phyloP scores from a whole-genome alignment of 495 filamentous ascomycete genomes.

The Penicillium verhagenii region DNA sequence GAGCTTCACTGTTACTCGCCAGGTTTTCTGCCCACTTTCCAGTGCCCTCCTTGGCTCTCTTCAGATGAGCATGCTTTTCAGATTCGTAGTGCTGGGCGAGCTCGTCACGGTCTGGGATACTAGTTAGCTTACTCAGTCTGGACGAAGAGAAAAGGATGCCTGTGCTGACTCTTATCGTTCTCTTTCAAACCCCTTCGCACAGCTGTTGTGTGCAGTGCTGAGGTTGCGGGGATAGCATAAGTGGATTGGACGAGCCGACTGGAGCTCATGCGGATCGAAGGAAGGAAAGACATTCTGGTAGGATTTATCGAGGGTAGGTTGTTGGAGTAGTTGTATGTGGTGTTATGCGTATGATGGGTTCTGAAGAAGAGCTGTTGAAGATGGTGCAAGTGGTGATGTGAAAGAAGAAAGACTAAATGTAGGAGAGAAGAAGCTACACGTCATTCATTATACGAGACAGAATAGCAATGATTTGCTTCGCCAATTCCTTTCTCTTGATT shows the following conservation, averaged over 20 bases:
- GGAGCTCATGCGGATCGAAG: conserved; percentile 26
- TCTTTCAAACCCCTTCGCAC: conserved; percentile 33
- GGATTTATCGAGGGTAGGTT: not conserved
- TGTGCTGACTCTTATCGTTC: conserved; percentile 34
- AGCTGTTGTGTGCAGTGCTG: conserved; percentile 32
- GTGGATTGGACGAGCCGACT: conserved; percentile 20
- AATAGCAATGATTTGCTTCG: not conserved
- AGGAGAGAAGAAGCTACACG: not conserved
- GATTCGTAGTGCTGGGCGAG: conserved; percentile 54
- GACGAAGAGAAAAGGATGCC: not conserved
- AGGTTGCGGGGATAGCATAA: conserved; percentile 14
- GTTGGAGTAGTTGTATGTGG: not conserved
- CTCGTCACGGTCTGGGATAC: conserved; percentile 37
- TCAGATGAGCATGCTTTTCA: conserved; percentile 70
- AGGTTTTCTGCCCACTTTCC: conserved; percentile 79
- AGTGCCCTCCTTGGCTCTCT: conserved; percentile 70
- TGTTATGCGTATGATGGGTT: not conserved
- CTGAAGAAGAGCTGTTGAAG: not conserved
- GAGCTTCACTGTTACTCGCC: conserved; percentile 77
- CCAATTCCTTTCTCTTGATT: conserved; percentile 8
- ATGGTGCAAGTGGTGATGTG: not conserved
- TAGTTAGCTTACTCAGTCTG: conserved; percentile 1
- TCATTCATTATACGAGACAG: not conserved
- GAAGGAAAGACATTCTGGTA: conserved; percentile 33
- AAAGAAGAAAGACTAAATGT: not conserved